Conservation (phyloP, 2,329 filamentous ascomycete species). For the Exserohilum rostratum region DNA sequence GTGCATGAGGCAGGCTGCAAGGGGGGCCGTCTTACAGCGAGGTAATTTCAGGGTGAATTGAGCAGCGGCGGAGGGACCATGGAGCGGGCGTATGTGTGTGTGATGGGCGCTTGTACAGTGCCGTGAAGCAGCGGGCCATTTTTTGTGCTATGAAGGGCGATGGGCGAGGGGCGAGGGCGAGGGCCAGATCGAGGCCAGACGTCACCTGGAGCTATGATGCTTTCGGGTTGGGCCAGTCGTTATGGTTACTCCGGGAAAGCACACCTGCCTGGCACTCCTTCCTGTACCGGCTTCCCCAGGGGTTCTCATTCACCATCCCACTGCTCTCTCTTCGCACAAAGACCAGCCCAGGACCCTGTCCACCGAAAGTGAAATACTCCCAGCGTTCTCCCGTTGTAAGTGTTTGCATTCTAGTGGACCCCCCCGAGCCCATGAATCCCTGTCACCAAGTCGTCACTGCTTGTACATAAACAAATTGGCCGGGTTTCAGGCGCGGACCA, state of each 20-base stretch:
- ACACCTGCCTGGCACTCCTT: conserved; percentile 8
- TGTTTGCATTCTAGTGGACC: conserved; percentile 16
- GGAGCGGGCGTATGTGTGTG: background rate
- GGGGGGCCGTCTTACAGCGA: background rate
- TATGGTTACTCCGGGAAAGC: conserved; percentile 22
- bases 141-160: conserved; percentile 11
- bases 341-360: background rate
- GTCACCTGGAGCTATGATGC: conserved; percentile 23
- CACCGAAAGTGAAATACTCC: background rate
- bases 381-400: conserved; percentile 25
- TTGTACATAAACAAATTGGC: conserved; percentile 33
- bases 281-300: conserved; percentile 11
- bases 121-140: conserved; percentile 2
- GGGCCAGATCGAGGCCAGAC: conserved; percentile 14
- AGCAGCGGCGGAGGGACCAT: background rate
- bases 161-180: background rate
- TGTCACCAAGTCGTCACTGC: conserved; percentile 23
- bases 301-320: conserved; percentile 12
- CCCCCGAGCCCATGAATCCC: conserved; percentile 18
- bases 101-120: conserved; percentile 4
- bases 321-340: background rate
- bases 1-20: conserved; percentile 2
- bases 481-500: conserved; percentile 31
- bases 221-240: conserved; percentile 19
- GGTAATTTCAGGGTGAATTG: conserved; percentile 8